A percentile compares a stretch with the other conserved stretches of the same genome.
Conservation (phyloP, 352 stramenopile species). For the Phytophthora cajani region DNA sequence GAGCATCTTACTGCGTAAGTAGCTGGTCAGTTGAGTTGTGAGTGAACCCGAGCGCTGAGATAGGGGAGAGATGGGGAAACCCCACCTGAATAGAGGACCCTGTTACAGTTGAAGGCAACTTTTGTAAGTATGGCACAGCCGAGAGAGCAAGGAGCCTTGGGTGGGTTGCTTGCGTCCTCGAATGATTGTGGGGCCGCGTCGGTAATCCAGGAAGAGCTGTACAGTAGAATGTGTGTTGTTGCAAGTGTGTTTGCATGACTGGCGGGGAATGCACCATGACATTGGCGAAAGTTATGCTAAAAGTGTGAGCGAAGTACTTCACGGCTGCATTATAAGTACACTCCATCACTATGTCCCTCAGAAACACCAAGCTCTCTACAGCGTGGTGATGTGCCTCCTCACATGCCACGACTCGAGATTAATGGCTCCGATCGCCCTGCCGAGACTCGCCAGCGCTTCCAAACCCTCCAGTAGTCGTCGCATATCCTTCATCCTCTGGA, state of each 20-base stretch:
- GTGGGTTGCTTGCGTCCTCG: not conserved
- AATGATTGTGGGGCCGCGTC: slow-evolving; percentile 1
- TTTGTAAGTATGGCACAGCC: slow-evolving; percentile 6
- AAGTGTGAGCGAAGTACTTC: too few relatives aligned
- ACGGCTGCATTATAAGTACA: not conserved
- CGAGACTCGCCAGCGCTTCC: not conserved
- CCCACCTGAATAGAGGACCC: slow-evolving; percentile 15
- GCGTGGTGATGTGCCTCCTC: not conserved
- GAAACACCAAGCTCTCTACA: too few relatives aligned
- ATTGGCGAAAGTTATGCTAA: too few relatives aligned
- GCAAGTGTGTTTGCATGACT: not conserved
- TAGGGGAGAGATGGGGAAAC: slow-evolving; percentile 3
- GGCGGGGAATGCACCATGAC: not conserved
- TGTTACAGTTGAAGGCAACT: slow-evolving; percentile 11
- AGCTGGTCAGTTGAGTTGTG: slow-evolving; percentile 3
- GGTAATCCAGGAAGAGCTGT: not conserved
- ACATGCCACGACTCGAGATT: not conserved
- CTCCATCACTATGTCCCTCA: not conserved
- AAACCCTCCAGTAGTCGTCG: not conserved
- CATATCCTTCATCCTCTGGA: not conserved
- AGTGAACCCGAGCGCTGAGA: not conserved
- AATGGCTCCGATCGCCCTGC: not conserved
- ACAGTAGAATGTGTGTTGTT: not conserved
- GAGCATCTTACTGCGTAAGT: not conserved
- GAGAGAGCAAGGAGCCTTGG: not conserved